phyloP scores from a whole-genome alignment of 176 grass and related monocot genomes.

The Oryza meyeriana region DNA sequence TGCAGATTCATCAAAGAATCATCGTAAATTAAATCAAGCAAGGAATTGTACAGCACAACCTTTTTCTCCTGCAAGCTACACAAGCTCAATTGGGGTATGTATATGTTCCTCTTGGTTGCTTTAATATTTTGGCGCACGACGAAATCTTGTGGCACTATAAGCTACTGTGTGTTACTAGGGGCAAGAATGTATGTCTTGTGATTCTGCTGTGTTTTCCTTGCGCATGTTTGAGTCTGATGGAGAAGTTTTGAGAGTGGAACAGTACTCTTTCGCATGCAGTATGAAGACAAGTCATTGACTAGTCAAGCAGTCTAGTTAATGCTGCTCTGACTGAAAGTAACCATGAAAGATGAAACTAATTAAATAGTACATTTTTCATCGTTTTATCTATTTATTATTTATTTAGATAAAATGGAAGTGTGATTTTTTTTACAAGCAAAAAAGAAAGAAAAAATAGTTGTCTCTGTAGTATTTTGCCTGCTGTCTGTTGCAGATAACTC shows the following conservation, averaged over 20 bases:
- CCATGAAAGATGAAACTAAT: background rate
- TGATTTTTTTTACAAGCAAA: background rate
- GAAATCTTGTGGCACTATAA: background rate
- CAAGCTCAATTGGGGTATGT: conserved; percentile 69
- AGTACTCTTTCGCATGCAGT: background rate
- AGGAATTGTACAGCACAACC: conserved; percentile 36
- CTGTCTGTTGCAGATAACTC: background rate
- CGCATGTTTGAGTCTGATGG: background rate
- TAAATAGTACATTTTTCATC: background rate
- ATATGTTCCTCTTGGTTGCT: background rate
- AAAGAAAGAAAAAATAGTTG: background rate
- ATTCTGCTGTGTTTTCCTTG: conserved; percentile 7
- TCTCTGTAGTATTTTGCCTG: background rate
- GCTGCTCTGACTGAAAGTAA: background rate
- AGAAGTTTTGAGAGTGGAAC: background rate
- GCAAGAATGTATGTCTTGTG: background rate
- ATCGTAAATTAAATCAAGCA: conserved; percentile 47
- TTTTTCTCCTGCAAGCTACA: conserved; percentile 68
- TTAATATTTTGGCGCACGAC: background rate
- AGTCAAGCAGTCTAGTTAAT: background rate
- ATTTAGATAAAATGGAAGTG: background rate
- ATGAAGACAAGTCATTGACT: background rate
- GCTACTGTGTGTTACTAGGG: conserved; percentile 10
- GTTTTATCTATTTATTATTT: background rate
- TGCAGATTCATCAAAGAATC: conserved; percentile 34